Evolutionary conservation across 495 filamentous ascomycete genomes (phyloP).

Genomic region (Bombardia bombarda): DNA sequence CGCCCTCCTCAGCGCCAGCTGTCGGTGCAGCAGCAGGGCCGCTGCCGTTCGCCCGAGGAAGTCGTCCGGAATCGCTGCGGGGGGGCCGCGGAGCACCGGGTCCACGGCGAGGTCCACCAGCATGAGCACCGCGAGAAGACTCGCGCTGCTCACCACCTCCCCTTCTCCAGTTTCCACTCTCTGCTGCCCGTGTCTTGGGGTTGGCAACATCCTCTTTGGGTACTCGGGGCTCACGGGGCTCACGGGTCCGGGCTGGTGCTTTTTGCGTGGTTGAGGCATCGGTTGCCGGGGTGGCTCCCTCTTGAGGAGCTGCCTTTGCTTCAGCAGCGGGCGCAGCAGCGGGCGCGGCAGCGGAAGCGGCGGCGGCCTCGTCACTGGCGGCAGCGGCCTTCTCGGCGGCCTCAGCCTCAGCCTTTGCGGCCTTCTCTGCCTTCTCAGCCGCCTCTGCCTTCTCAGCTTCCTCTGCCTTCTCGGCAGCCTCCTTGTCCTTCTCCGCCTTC

Average conservation of each 20-base stretch:
- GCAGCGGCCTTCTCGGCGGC: conserved; percentile 43
- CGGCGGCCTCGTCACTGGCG: conserved; percentile 32
- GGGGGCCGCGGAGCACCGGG: conserved; percentile 36
- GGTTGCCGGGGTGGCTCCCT: conserved; percentile 12
- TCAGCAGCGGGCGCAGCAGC: conserved; percentile 13
- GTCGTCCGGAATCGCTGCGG: conserved; percentile 31
- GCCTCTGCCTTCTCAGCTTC: conserved; percentile 70
- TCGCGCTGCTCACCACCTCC: conserved; percentile 31
- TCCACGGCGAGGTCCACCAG: conserved; percentile 26
- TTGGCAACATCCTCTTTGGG: conserved; percentile 11
- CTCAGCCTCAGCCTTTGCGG: conserved; percentile 47
- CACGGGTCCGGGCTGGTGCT: conserved; percentile 16
- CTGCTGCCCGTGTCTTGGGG: conserved; percentile 34
- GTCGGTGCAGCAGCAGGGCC: conserved; percentile 22
- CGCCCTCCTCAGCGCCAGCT: conserved; percentile 18
- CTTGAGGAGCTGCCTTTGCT: conserved; percentile 13
- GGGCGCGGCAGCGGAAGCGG: neutral
- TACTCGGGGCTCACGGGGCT: conserved; percentile 20
- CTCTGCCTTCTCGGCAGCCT: conserved; percentile 26
- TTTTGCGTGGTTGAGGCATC: conserved; percentile 26
- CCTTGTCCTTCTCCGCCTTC: conserved; percentile 17
- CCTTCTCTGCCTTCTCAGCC: conserved; percentile 31
- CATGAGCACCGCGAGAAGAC: conserved; percentile 30
- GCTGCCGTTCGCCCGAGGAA: conserved; percentile 38
- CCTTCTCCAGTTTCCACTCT: conserved; percentile 46